Conservation (phyloP, 192 early-diverging fungal genomes). For the Chytriomyces sp. region DNA sequence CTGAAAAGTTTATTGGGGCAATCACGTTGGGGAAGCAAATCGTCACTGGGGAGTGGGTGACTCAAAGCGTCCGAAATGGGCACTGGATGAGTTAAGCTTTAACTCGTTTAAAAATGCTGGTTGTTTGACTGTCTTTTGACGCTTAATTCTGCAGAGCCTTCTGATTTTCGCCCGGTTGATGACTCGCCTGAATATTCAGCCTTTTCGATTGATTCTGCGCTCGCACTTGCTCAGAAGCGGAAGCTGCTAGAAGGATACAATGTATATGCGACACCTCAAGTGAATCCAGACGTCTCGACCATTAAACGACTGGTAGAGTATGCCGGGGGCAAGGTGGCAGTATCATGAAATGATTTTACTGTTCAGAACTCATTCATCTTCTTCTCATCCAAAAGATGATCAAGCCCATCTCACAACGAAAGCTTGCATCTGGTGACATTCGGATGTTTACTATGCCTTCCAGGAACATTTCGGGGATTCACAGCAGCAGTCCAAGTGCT, state of each 20-base stretch:
- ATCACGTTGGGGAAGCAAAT: conserved; percentile 35
- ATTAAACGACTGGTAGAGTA: conserved; percentile 21
- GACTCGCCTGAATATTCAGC: conserved; percentile 4
- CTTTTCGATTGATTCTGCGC: conserved; percentile 6
- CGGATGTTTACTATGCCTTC: conserved; percentile 15
- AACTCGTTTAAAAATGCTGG: background rate
- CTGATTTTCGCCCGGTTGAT: conserved; percentile 13
- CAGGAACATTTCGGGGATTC: background rate
- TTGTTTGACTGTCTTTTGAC: background rate
- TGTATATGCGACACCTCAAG: conserved; percentile 29
- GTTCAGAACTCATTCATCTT: too few relatives aligned
- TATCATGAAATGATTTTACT: background rate
- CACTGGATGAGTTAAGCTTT: conserved; percentile 7
- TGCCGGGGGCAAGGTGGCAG: conserved; percentile 30
- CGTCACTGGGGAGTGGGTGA: conserved; percentile 37
- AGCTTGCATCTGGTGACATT: conserved; percentile 10
- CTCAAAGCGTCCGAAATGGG: conserved; percentile 19
- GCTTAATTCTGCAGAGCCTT: conserved; percentile 6
- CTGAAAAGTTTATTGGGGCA: conserved; percentile 58
- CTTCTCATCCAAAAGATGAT: background rate
- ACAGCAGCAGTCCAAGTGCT: background rate
- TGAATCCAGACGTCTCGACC: background rate
- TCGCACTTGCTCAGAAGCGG: background rate
- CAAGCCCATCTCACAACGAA: background rate
- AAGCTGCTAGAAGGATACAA: conserved; percentile 25